Base-by-base conservation (phyloP, 805 yeast species). In the Yarrowia divulgata region DNA sequence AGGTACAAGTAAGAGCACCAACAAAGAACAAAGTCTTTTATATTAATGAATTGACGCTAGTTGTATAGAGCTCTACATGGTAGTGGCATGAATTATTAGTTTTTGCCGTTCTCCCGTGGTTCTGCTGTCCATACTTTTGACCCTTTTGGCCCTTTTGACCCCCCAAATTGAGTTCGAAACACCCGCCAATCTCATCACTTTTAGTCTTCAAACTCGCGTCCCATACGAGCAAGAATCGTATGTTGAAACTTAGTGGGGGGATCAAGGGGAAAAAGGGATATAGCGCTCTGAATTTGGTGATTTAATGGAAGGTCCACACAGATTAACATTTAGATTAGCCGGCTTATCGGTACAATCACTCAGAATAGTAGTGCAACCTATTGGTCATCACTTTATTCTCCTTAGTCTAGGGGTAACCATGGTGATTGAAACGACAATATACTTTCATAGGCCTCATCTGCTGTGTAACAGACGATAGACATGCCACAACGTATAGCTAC, bases 141-240 rank as follows among this genome's bases (percentile, higher is more conserved):
- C 29, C 29, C 2, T 39, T 3, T n/a, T 43, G 8, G 13, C 23
- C 46, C 46, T 10, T 37, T 13, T 12, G 29, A 23, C 29, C 29
- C 29, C 29, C 29, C 29, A 23, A 23, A 2, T 37, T n/a, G 18
- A 19, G 45, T 37, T 37, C 19, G 60, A 37, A 54, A 54, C 43
- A 13, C 14, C 43, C 18, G 60, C 60, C 60, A 54, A 54, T 54
- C 60, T 54, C 60, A 54, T 54, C 60, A 37, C 60, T 19, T 45
- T 54, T 37, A 54, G 45, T 57, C 57, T 58, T 58, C 64, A 19
- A 23, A 55, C 46, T 37, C 62, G 42, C 46, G 63, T 42, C 23
- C 45, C 49, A 45, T 43, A 58, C 66, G 55, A 58, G 48, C 35
- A 16, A 35, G 43, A 42, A 58, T 58, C 66, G 66, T 45, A 42